Base-by-base conservation (phyloP, 345 rosid genomes). In the Gossypium turneri region DNA sequence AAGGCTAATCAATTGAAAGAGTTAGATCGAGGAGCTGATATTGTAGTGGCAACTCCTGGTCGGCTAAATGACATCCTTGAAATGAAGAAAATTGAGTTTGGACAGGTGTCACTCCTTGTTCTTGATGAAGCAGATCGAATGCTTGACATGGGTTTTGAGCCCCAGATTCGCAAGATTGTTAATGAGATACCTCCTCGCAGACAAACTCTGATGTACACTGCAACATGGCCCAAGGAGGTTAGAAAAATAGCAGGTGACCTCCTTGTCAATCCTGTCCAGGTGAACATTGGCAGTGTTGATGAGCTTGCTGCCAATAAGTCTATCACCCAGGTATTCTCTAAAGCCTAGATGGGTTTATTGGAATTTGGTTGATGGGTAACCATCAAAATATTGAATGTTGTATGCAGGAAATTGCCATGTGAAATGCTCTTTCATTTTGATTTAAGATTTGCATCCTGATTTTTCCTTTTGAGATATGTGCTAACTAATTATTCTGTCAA, bases 61-160 rank as follows among this genome's bases (percentile, higher is more conserved):
- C 90, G 98, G 57, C 90, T 95, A 61, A 95, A 93, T 81, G 99
- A 93, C 76, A 93, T 95, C 81, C 90, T 93, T 73, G 98, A 91
- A 81, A 90, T 86, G 93, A 91, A 79, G 79, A 90, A 81, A 84
- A 91, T 95, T 68, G 86, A 89, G 84, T 86, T 95, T 72, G 75
- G 82, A 76, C 99, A 95, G 85, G 82, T 95, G 69, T 93, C 99
- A 25, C 88, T 93, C 52, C 93, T 95, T 72, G 96, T 95, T 80
- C 97, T 95, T 81, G 98, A 95, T 56, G 98, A 94, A 81, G 98
- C 98, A 71, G 98, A 93, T 80, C 88, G 98, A 58, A 94, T 94
- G 98, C 96, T 94, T 79, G 98, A 94, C 85, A 94, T 94, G 98
- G 98, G 98, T 52, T 94, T 94, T 77, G 98, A 93, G 78, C 98